phyloP scores from a whole-genome alignment of 257 asterid genomes.

The Dorcoceras hygrometricum region DNA sequence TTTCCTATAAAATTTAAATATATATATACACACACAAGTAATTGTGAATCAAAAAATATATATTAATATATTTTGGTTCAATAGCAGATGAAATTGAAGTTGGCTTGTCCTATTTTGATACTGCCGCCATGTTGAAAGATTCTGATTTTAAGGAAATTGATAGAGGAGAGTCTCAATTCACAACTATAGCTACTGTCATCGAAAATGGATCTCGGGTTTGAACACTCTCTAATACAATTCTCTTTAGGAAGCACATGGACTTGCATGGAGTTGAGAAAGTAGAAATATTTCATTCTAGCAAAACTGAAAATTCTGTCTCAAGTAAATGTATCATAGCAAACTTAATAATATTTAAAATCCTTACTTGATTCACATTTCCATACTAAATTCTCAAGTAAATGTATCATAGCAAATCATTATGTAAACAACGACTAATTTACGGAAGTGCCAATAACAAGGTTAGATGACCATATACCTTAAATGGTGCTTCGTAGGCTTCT shows the following conservation, averaged over 20 bases:
- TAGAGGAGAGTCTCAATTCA: constrained; percentile 90
- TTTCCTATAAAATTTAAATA: too few species aligned
- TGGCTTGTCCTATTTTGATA: constrained; percentile 15
- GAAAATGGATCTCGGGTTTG: constrained; percentile 97
- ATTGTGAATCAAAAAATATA: too few species aligned
- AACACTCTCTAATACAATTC: constrained; percentile 5
- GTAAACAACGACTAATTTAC: too few species aligned
- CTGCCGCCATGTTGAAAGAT: constrained; percentile 91
- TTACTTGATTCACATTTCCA: not conserved
- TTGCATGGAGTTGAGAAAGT: constrained; percentile 1
- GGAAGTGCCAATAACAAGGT: too few species aligned
- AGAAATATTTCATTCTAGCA: not conserved
- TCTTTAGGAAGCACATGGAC: too few species aligned
- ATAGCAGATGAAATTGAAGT: not conserved
- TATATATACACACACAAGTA: too few species aligned
- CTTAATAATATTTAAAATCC: not conserved
- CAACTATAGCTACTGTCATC: constrained; percentile 83
- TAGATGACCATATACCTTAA: too few species aligned
- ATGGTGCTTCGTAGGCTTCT: too few species aligned
- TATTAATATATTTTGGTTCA: not conserved
- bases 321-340: not conserved
- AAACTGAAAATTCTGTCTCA: not conserved
- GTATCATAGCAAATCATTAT: too few species aligned
- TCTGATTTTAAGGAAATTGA: constrained; percentile 89
- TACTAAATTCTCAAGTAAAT: too few species aligned